Conservation (phyloP, 768 basidiomycete genomes). For the Tephrocybe sp. region DNA sequence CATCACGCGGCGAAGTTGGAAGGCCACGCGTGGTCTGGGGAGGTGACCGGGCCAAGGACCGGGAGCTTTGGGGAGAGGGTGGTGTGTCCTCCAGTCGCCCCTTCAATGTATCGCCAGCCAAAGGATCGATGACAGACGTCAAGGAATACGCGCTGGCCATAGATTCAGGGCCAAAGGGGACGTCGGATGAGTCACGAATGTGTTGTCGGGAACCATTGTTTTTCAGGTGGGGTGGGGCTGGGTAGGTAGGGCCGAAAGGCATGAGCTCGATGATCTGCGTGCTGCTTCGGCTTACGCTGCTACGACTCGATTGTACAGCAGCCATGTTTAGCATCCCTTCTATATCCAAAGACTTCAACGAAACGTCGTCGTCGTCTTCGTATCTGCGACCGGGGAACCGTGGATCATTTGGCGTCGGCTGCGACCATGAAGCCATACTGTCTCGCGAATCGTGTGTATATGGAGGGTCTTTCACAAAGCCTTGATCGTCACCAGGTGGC, state of each 20-base stretch:
- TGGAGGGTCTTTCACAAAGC: constrained; percentile 27
- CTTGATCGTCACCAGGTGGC: constrained; percentile 7
- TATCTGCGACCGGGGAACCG: constrained; percentile 7
- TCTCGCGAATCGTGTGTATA: constrained; percentile 28
- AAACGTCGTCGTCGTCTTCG: constrained; percentile 20
- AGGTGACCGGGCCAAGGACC: constrained; percentile 5
- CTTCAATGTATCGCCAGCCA: constrained; percentile 7
- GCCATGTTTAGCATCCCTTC: constrained; percentile 58
- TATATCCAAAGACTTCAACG: constrained; percentile 44
- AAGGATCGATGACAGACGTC: constrained; percentile 25
- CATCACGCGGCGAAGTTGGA: constrained; percentile 22
- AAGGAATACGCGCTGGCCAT: constrained; percentile 24
- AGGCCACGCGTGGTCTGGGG: constrained; percentile 16
- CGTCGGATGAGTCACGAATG: constrained; percentile 29
- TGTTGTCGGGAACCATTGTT: constrained; percentile 21
- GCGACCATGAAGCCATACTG: constrained; percentile 36
- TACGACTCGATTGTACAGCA: constrained; percentile 30
- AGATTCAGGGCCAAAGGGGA: constrained; percentile 27
- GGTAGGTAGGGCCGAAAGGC: constrained; percentile 14
- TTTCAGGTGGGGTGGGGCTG: constrained; percentile 2
- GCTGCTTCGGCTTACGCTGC: constrained; percentile 23
- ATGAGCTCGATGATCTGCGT: constrained; percentile 23
- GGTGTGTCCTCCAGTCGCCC: constrained; percentile 12
- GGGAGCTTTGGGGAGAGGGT: constrained; percentile 3
- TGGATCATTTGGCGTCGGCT: constrained; percentile 28